Evolutionary conservation across 129 eudicot genomes (phyloP).

Genomic region (Escallonia herrerae): DNA sequence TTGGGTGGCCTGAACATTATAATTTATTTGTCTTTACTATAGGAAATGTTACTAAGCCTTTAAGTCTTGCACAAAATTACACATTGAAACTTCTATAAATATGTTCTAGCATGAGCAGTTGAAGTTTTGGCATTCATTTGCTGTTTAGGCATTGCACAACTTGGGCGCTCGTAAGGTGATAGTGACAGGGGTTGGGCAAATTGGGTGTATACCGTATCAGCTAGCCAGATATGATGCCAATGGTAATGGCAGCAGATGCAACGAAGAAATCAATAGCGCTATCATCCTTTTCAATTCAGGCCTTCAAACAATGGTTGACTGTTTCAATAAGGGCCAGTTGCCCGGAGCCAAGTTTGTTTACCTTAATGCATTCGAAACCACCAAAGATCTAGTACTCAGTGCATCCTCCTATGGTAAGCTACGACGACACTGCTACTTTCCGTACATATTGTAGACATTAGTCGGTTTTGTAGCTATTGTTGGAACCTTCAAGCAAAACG

Average conservation of each 20-base stretch:
- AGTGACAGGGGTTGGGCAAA: constrained; percentile 67
- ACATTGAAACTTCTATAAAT: no score
- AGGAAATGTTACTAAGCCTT: no score
- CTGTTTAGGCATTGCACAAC: constrained; percentile 46
- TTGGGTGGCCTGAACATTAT: no score
- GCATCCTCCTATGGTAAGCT: constrained; percentile 54
- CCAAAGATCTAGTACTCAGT: constrained; percentile 47
- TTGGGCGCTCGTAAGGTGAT: constrained; percentile 85
- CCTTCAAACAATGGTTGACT: constrained; percentile 46
- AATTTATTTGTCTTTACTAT: no score
- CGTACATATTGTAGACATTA: no score
- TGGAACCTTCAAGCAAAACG: no score
- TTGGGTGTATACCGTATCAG: constrained; percentile 94
- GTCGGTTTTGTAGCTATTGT: no score
- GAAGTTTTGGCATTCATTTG: no score
- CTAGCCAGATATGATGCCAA: constrained; percentile 60
- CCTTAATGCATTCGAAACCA: constrained; percentile 54
- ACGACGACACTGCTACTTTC: no score
- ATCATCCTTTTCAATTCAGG: constrained; percentile 60
- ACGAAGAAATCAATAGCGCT: constrained; percentile 69
- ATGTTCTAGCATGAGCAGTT: no score
- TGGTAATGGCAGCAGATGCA: constrained; percentile 44
- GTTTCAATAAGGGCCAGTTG: constrained; percentile 50
- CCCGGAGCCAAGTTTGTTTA: constrained; percentile 74
- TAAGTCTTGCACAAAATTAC: no score